phyloP scores from a whole-genome alignment of 129 eudicot species.

The Flaveria bidentis region DNA sequence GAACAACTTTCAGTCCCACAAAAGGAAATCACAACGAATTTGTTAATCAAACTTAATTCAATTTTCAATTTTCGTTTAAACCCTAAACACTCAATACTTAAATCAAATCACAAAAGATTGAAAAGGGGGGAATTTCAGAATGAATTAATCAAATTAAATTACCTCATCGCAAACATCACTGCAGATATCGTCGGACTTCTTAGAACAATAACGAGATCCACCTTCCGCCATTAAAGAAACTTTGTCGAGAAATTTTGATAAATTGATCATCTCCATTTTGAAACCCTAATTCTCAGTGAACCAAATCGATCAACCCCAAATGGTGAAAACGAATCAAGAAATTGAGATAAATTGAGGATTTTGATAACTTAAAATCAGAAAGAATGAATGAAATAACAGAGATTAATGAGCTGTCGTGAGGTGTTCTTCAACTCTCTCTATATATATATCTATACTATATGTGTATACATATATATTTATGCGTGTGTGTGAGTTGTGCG shows the following conservation, averaged over 20 bases:
- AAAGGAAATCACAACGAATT: background rate
- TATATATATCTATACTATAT: background rate
- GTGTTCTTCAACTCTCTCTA: background rate
- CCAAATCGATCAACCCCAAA: no score
- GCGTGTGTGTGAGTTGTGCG: slow-evolving; percentile 20
- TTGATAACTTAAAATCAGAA: slow-evolving; percentile 15
- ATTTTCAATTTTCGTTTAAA: background rate
- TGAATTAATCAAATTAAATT: slow-evolving; percentile 1
- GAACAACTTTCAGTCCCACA: background rate
- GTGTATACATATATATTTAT: background rate
- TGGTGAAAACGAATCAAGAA: background rate
- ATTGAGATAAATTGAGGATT: background rate
- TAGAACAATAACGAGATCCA: slow-evolving; percentile 86
- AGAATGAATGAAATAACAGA: slow-evolving; percentile 1
- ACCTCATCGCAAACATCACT: slow-evolving; percentile 66
- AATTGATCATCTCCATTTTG: slow-evolving; percentile 39
- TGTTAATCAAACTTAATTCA: background rate
- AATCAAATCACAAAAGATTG: background rate
- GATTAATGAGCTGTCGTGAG: background rate
- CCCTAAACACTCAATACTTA: background rate
- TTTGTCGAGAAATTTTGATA: slow-evolving; percentile 61
- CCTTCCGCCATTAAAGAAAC: slow-evolving; percentile 66
- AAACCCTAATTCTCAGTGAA: slow-evolving; percentile 25
- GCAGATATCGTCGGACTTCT: slow-evolving; percentile 81
- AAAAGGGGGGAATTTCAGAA: background rate